Percentiles rank a stretch among this genome's conserved stretches.
These are phyloP conservation scores for Boletus rubropictus DNA, from an alignment of 768 basidiomycete species.

Conservation along the genomic window DNA sequence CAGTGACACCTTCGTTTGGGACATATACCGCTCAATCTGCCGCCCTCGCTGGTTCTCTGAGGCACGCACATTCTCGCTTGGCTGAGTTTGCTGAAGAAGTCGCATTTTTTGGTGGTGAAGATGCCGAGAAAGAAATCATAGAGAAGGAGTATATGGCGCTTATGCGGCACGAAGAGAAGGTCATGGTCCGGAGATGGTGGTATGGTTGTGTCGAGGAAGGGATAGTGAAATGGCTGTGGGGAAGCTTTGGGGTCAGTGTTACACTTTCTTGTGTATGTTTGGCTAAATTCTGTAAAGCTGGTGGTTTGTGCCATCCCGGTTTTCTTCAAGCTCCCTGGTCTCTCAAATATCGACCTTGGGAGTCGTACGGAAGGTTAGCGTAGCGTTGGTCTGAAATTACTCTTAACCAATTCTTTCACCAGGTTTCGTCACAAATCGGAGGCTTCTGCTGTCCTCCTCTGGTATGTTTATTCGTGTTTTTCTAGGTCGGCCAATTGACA, in stretches of 20 bases:
- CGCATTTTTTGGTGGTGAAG: slow-evolving; percentile 83
- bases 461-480: slow-evolving; percentile 36
- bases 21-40: slow-evolving; percentile 85
- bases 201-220: slow-evolving; percentile 92
- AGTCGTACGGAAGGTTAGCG: slow-evolving; percentile 77
- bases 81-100: slow-evolving; percentile 87
- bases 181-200: slow-evolving; percentile 78
- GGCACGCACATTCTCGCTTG: slow-evolving; percentile 88
- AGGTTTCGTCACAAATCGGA: slow-evolving; percentile 97
- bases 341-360: slow-evolving; percentile 64
- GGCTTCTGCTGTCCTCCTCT: slow-evolving; percentile 81
- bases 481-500: neutral
- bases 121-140: slow-evolving; percentile 84
- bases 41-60: slow-evolving; percentile 80
- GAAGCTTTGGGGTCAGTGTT: slow-evolving; percentile 78
- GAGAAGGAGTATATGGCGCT: slow-evolving; percentile 84
- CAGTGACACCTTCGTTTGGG: slow-evolving; percentile 88
- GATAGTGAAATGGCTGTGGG: slow-evolving; percentile 96
- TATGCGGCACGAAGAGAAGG: slow-evolving; percentile 78
- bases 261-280: neutral
- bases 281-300: slow-evolving; percentile 40
- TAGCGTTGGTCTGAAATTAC: neutral
- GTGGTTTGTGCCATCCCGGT: slow-evolving; percentile 90
- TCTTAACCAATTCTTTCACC: neutral
- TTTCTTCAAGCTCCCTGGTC: slow-evolving; percentile 81